These are phyloP conservation scores for Yarrowia yakushimensis DNA, from an alignment of 805 yeast species.

Conservation along the genomic window DNA sequence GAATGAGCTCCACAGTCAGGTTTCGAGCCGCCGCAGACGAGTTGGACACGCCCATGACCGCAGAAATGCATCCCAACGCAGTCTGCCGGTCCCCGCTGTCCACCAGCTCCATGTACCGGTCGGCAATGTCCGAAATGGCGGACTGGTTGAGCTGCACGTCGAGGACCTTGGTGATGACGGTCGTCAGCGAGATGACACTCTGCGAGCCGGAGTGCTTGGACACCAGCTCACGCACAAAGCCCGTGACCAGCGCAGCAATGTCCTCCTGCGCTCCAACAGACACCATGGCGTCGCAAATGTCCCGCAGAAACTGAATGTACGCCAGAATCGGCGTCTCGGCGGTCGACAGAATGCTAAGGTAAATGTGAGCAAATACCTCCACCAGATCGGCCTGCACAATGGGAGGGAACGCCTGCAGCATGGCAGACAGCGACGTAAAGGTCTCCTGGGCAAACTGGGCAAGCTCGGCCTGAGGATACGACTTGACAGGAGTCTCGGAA, in stretches of 20 bases:
- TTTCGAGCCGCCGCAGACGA: neutral
- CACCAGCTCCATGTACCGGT: constrained; percentile 2
- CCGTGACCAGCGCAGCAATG: neutral
- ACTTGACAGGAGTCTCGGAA: constrained; percentile 7
- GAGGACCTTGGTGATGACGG: constrained; percentile 14
- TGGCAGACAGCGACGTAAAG: constrained; percentile 49
- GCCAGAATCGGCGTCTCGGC: constrained; percentile 11
- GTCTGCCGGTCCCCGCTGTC: constrained; percentile 3
- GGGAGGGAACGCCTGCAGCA: constrained; percentile 63
- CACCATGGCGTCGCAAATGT: constrained; percentile 11
- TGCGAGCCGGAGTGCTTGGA: neutral
- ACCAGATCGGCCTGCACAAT: constrained; percentile 62
- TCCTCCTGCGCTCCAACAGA: neutral
- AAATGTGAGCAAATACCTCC: constrained; percentile 16
- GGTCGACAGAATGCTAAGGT: neutral
- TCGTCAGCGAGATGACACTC: constrained; percentile 19
- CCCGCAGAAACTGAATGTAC: constrained; percentile 18
- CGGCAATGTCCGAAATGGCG: neutral
- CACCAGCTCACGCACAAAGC: constrained; percentile 6
- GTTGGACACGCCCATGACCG: constrained; percentile 10
- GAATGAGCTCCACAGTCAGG: constrained; percentile 9
- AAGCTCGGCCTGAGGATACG: constrained; percentile 7
- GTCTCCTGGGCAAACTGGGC: constrained; percentile 17
- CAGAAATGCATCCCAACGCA: constrained; percentile 19
- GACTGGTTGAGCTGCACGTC: neutral